Evolutionary conservation across 1,139 yeast species (phyloP), one percentile per base, ranked within the genome.

Genomic region (Kodamaea suecica): DNA sequence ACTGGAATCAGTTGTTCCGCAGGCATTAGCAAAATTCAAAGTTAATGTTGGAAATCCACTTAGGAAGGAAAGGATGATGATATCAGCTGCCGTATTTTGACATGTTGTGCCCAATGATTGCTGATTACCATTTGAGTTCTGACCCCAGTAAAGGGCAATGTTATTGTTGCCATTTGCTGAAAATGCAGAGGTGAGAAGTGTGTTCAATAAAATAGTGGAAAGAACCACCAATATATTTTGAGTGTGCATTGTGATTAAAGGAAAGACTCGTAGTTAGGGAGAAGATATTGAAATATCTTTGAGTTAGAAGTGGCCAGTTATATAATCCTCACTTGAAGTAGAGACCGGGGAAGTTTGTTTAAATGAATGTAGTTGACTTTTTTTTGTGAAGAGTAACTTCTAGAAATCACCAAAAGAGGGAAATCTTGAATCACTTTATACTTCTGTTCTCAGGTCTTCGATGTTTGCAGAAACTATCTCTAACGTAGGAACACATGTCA

Each of bases 61-160:
- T 55, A 88, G 61, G 58, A 88, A 88, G 2, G 96, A 76, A 33
- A 88, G 55, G 12, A 88, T 52, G 35, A 84, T 71, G 40, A 86
- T 81, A 51, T 87, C 96, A 24, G 80, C 84, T 32, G 78, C 70
- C 39, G 74, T 74, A 25, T 77, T 70, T 37, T 73, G 67, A 66
- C 97, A 90, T 64, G 87, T 86, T 38, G 69, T 59, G 5, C 80
- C 67, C 38, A 90, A 68, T 11, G 74, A 57, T 41, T 76, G 66
- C 57, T 88, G 95, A 28, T 76, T 54, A n/a, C 87, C 87, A 21
- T 78, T 84, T 12, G 94, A 80, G 52, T 80, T 78, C 62, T 88
- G 97, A 30, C 97, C 97, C 96, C 96, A 88, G 61, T 87, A 87
- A 11, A 85, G 73, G 20, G 82, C 95, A 31, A 86, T 78, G 48